Evolutionary conservation across 2,329 filamentous ascomycete species (phyloP), one percentile per base, ranked within the genome.

Genomic region (Phialocephala subalpina): DNA sequence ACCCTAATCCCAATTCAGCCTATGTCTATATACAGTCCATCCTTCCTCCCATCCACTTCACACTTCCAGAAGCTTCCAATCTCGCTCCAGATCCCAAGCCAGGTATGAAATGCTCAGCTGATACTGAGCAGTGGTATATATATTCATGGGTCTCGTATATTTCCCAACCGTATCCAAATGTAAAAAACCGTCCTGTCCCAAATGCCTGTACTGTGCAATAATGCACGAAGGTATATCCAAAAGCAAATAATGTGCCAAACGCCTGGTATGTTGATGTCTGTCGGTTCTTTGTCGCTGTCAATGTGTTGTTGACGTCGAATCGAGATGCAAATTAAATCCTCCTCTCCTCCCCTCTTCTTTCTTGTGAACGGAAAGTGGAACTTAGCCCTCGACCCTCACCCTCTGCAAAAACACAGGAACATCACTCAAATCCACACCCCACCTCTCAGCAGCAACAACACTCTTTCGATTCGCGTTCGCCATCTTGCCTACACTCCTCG

Each of bases 341-440:
- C 55, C 36, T 45, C 36, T 58, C 25, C 22, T 3, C 9, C 47
- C 56, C 25, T 7, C 6, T 14, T 55, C 33, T 25, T 52, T 14
- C 9, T 52, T 27, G 1, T 9, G 9, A 25, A 29, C 53, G n/a
- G 27, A 6, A 9, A 14, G n/a, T n/a, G n/a, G n/a, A 33, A 57
- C 36, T 63, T 52, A 58, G 5, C 40, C 52, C 12, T 45, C 33
- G 5, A 60, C 65, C 22, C 25, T 40, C 33, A 67, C 59, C 42
- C 61, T 64, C 62, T 68, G 69, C 58, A 73, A 53, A 20, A 73
- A 62, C 9, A 73, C 64, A 8, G 72, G 73, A n/a, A 72, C 69
- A 64, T 73, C 70, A 52, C 63, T 69, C 7, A 73, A 67, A 63
- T 73, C 72, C 36, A 73, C 59, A 1, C 72, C 73, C 62, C 65